phyloP scores from a whole-genome alignment of 768 basidiomycete genomes.

The Pleurotus salmoneostramineus region DNA sequence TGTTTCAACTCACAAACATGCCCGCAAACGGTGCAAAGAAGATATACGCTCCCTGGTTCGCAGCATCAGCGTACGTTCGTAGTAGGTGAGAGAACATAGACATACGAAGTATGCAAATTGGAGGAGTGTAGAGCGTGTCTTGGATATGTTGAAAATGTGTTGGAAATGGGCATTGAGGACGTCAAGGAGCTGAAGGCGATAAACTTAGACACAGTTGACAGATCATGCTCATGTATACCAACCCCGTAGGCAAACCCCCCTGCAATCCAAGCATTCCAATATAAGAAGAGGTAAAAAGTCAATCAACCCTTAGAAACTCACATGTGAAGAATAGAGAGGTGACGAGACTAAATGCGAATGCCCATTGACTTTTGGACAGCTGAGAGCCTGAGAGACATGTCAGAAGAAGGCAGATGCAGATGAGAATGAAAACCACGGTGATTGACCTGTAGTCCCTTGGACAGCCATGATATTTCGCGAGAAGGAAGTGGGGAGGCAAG shows the following conservation, averaged over 20 bases:
- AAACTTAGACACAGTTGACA: constrained; percentile 2
- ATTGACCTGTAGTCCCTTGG: constrained; percentile 7
- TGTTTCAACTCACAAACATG: constrained; percentile 50
- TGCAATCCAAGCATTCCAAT: constrained; percentile 11
- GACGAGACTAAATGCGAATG: constrained; percentile 62
- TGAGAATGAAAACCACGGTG: neutral
- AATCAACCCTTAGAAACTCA: constrained; percentile 21
- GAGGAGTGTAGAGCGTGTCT: constrained; percentile 69
- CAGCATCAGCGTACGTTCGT: neutral
- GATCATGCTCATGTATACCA: constrained; percentile 15
- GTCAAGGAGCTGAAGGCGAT: constrained; percentile 49
- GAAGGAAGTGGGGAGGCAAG: neutral
- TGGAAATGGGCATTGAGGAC: constrained; percentile 75
- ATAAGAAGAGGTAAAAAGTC: neutral
- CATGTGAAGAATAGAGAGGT: constrained; percentile 77
- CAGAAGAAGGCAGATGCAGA: neutral
- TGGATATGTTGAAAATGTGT: constrained; percentile 59
- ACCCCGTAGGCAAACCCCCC: constrained; percentile 72
- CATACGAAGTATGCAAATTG: constrained; percentile 63
- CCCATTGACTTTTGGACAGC: constrained; percentile 41
- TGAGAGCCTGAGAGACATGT: constrained; percentile 29
- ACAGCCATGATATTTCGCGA: neutral
- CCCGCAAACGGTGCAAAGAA: constrained; percentile 58
- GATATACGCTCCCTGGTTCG: constrained; percentile 48
- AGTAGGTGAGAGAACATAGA: neutral